These are phyloP conservation scores for Vachellia pachyceras DNA, from an alignment of 306 rosid genomes.

Conservation along the genomic window DNA sequence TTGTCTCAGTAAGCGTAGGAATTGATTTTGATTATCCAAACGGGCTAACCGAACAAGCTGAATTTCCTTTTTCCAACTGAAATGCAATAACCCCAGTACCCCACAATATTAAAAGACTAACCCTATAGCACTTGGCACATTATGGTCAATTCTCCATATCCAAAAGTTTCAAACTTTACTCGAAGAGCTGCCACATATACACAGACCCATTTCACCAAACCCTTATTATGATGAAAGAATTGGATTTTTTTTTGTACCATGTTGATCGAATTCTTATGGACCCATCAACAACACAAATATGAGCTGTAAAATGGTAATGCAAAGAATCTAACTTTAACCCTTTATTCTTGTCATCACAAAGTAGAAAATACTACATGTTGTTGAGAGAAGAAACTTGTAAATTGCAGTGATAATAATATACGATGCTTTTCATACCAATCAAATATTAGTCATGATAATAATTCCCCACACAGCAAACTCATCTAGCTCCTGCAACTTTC, in stretches of 20 bases:
- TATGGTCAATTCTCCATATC: background rate
- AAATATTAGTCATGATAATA: background rate
- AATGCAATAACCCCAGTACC: background rate
- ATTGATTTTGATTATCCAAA: too few relatives aligned
- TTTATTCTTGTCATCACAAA: conserved; percentile 37
- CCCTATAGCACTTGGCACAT: background rate
- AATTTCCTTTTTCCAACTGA: background rate
- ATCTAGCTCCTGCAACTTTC: background rate
- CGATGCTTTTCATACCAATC: background rate
- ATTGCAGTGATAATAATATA: background rate
- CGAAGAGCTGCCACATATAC: background rate
- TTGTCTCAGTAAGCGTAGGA: too few relatives aligned
- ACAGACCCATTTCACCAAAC: background rate
- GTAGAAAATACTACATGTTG: conserved; percentile 6
- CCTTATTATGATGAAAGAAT: background rate
- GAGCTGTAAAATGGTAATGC: conserved; percentile 23
- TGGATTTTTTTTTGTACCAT: conserved; percentile 1
- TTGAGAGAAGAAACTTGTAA: background rate
- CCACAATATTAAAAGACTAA: background rate
- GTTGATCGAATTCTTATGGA: background rate
- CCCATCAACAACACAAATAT: background rate
- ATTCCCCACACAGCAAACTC: background rate
- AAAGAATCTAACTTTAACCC: conserved; percentile 35
- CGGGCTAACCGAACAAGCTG: too few relatives aligned
- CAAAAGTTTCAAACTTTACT: background rate